Percentiles rank a stretch among this genome's conserved stretches.
These are phyloP conservation scores for Cytospora paraplurivora DNA, from an alignment of 2,329 filamentous ascomycete genomes.

Conservation along the genomic window DNA sequence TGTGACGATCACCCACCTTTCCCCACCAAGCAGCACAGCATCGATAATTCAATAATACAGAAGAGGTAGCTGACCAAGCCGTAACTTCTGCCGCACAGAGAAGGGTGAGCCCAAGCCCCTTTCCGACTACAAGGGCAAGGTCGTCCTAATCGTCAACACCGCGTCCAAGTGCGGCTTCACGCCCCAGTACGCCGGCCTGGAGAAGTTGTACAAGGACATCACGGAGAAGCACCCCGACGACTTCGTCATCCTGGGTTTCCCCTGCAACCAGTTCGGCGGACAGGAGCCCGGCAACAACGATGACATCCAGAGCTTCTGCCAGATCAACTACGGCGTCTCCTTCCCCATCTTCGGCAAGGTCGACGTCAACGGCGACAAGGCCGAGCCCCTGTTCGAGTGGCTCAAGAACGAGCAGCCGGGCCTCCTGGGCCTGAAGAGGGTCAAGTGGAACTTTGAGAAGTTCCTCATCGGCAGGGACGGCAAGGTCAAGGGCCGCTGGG, in stretches of 20 bases:
- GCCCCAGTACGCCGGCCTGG: constrained; percentile 87
- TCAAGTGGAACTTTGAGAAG: constrained; percentile 99
- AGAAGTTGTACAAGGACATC: constrained; percentile 83
- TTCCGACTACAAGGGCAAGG: constrained; percentile 79
- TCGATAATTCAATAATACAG: background rate
- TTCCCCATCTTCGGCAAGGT: constrained; percentile 93
- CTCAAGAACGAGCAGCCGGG: constrained; percentile 75
- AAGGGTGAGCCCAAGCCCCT: constrained; percentile 74
- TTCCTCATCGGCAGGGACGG: constrained; percentile 88
- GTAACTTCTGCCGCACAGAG: constrained; percentile 50
- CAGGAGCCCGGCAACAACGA: constrained; percentile 87
- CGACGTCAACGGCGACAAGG: constrained; percentile 86
- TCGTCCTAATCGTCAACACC: constrained; percentile 95
- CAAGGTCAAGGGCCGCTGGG: constrained; percentile 82
- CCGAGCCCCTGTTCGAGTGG: constrained; percentile 79
- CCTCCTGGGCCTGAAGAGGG: constrained; percentile 80
- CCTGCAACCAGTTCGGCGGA: constrained; percentile 94
- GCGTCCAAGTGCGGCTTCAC: constrained; percentile 99
- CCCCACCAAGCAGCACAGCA: background rate
- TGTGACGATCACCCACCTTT: constrained; percentile 14
- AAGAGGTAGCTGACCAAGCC: constrained; percentile 22
- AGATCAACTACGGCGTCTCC: constrained; percentile 88
- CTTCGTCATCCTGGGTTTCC: constrained; percentile 91
- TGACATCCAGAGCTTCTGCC: constrained; percentile 82
- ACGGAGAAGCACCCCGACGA: constrained; percentile 69